Percentiles rank a stretch among this genome's conserved stretches.
These are phyloP conservation scores for Lyophyllum atratum DNA, from an alignment of 768 basidiomycete genomes.

Conservation along the genomic window DNA sequence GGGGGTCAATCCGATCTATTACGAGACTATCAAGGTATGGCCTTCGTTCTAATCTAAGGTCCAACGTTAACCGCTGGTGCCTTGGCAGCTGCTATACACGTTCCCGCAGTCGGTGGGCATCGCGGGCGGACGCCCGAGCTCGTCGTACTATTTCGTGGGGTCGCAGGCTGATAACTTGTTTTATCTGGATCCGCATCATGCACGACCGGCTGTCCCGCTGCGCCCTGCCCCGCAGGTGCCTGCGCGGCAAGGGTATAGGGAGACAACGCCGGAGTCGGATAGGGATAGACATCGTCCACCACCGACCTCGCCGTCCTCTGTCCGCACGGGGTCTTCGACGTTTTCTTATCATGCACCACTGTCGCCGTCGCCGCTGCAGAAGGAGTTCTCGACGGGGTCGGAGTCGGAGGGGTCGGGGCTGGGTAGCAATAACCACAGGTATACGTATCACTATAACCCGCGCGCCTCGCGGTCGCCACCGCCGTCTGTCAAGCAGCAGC, in stretches of 20 bases:
- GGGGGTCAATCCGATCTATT: conserved; percentile 94
- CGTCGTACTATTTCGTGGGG: conserved; percentile 97
- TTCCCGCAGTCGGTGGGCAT: conserved; percentile 97
- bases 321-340: conserved; percentile 53
- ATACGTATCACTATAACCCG: not conserved
- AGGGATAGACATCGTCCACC: conserved; percentile 21
- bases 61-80: not conserved
- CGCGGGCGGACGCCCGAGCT: conserved; percentile 94
- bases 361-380: conserved; percentile 67
- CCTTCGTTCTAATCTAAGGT: not conserved
- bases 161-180: conserved; percentile 86
- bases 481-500: conserved; percentile 11
- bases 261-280: conserved; percentile 24
- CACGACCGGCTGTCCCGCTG: conserved; percentile 75
- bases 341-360: conserved; percentile 55
- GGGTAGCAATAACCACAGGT: too few species aligned
- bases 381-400: conserved; percentile 70
- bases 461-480: conserved; percentile 22
- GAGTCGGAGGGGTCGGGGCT: too few species aligned
- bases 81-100: conserved; percentile 74
- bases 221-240: conserved; percentile 44
- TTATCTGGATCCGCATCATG: conserved; percentile 80
- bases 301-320: conserved; percentile 55
- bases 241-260: conserved; percentile 2
- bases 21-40: conserved; percentile 65